Conservation (phyloP, 2,329 filamentous ascomycete species). For the Xenosphaeropsis pyriputrescens region DNA sequence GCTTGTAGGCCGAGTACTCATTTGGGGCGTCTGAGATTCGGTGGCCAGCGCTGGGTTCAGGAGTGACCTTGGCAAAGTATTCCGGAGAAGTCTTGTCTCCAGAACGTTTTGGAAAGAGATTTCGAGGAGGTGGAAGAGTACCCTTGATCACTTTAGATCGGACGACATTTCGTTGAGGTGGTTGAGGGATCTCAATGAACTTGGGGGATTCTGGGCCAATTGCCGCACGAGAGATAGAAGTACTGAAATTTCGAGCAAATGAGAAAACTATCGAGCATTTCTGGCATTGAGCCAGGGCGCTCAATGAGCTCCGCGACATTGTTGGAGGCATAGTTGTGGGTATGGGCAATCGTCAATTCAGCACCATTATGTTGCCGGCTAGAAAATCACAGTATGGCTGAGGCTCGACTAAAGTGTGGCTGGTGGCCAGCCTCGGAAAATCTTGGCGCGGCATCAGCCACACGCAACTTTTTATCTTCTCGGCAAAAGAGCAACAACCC, state of each 20-base stretch:
- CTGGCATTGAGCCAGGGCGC: slow-evolving; percentile 16
- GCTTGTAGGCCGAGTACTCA: slow-evolving; percentile 43
- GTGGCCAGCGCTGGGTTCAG: slow-evolving; percentile 26
- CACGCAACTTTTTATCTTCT: slow-evolving; percentile 5
- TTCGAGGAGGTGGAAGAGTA: slow-evolving; percentile 67
- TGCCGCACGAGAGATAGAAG: slow-evolving; percentile 23
- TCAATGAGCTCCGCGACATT: slow-evolving; percentile 12
- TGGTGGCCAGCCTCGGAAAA: neutral
- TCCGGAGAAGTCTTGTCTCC: slow-evolving; percentile 43
- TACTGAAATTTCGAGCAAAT: slow-evolving; percentile 26
- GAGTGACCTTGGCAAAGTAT: slow-evolving; percentile 47
- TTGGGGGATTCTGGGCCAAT: slow-evolving; percentile 76
- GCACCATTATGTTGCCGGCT: no score
- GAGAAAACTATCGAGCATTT: slow-evolving; percentile 14
- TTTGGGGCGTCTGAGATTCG: slow-evolving; percentile 9
- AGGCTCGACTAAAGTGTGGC: neutral
- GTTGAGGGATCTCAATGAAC: slow-evolving; percentile 69
- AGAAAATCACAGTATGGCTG: no score
- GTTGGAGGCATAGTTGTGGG: slow-evolving; percentile 12
- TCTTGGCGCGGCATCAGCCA: slow-evolving; percentile 6
- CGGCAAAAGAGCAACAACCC: neutral
- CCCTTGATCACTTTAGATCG: slow-evolving; percentile 46
- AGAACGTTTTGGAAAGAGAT: slow-evolving; percentile 51
- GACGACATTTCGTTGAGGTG: slow-evolving; percentile 43
- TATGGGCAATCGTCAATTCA: neutral